These are phyloP conservation scores for Fistulifera pelliculosa DNA, from an alignment of 108 stramenopile genomes.

Conservation along the genomic window DNA sequence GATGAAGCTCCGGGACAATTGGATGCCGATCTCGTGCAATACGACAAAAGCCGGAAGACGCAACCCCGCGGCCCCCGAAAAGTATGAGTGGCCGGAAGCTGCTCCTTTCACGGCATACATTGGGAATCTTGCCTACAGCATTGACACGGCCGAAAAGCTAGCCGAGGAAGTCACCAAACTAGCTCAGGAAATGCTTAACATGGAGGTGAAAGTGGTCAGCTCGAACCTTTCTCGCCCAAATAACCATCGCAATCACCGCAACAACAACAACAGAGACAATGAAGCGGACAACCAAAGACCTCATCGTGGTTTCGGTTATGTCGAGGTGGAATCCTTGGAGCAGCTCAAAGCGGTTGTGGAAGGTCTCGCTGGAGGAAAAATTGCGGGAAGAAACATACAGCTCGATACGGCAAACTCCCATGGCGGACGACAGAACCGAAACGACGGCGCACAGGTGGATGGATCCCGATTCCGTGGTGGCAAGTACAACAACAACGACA, in stretches of 20 bases:
- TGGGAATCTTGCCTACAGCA: slow-evolving; percentile 38
- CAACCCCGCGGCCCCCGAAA: not conserved
- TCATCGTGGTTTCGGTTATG: slow-evolving; percentile 45
- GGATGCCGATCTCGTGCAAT: too few species aligned
- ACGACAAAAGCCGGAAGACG: slow-evolving; percentile 1
- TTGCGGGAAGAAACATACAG: slow-evolving; percentile 56
- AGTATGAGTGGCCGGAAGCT: slow-evolving; percentile 25
- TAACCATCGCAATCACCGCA: not conserved
- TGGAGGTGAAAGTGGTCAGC: slow-evolving; percentile 15
- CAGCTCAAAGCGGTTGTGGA: slow-evolving; percentile 33
- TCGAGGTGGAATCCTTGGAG: slow-evolving; percentile 41
- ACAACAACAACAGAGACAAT: slow-evolving; percentile 8
- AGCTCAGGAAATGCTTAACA: slow-evolving; percentile 12
- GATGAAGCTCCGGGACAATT: too few species aligned
- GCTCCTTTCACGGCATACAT: slow-evolving; percentile 45
- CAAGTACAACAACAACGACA: slow-evolving; percentile 11
- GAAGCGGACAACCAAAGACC: slow-evolving; percentile 4
- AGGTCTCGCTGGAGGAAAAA: slow-evolving; percentile 21
- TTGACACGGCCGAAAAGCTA: slow-evolving; percentile 19
- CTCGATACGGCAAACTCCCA: slow-evolving; percentile 44
- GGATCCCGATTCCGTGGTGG: slow-evolving; percentile 44
- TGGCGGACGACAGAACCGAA: slow-evolving; percentile 5
- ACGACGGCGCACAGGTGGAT: slow-evolving; percentile 15
- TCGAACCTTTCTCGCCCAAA: slow-evolving; percentile 5
- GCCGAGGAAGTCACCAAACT: slow-evolving; percentile 20